These are phyloP conservation scores for Aspergillus felis DNA, from an alignment of 2,329 filamentous ascomycete species.

Conservation along the genomic window DNA sequence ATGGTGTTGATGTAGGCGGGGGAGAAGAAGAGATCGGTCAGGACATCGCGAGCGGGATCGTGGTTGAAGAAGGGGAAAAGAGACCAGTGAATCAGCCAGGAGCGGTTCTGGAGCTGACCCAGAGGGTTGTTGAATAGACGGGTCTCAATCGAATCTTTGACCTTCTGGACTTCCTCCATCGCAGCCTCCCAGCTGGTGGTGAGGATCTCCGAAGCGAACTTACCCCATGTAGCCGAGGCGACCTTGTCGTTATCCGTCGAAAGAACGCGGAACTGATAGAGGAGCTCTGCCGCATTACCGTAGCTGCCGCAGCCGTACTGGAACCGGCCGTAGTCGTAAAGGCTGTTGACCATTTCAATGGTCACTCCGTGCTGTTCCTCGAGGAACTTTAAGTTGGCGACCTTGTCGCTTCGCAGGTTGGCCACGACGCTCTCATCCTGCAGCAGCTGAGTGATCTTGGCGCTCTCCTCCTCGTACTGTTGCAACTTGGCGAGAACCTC, in stretches of 20 bases:
- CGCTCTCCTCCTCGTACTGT: slow-evolving; percentile 79
- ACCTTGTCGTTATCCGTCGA: slow-evolving; percentile 99
- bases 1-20: slow-evolving; percentile 99
- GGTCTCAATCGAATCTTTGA: slow-evolving; percentile 87
- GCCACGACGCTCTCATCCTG: slow-evolving; percentile 85
- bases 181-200: slow-evolving; percentile 92
- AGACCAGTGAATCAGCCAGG: slow-evolving; percentile 96
- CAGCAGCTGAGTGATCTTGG: slow-evolving; percentile 82
- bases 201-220: slow-evolving; percentile 93
- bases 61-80: slow-evolving; percentile 99
- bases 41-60: slow-evolving; percentile 80
- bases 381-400: slow-evolving; percentile 95
- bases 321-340: slow-evolving; percentile 95
- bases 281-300: slow-evolving; percentile 78
- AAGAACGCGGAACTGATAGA: slow-evolving; percentile 96
- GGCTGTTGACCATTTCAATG: slow-evolving; percentile 88
- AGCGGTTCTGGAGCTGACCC: slow-evolving; percentile 91
- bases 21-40: slow-evolving; percentile 96
- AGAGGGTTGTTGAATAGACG: slow-evolving; percentile 95
- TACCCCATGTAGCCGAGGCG: slow-evolving; percentile 92
- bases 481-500: slow-evolving; percentile 80
- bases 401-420: slow-evolving; percentile 92
- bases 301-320: slow-evolving; percentile 98
- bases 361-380: slow-evolving; percentile 97
- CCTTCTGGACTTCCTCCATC: slow-evolving; percentile 84